Base-by-base conservation (phyloP, 768 basidiomycete genomes). In the Macrolepiota fuliginosa region DNA sequence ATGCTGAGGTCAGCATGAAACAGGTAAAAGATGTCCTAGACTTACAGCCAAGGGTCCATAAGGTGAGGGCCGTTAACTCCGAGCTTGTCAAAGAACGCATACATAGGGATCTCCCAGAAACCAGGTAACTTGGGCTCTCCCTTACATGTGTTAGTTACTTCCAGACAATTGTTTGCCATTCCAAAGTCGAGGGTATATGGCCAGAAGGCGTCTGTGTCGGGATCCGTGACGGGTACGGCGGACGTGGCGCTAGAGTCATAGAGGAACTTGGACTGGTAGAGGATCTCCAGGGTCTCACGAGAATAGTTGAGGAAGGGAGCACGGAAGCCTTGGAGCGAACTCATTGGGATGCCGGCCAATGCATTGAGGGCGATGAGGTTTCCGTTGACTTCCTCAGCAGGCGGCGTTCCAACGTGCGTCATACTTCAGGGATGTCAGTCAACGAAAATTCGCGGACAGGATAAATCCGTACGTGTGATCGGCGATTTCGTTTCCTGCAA, bases 31-130 rank as follows among this genome's bases (percentile, higher is more conserved):
- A 42, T 4, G 24, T 10, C 10, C 6, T 11, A 24, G 15, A 77
- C 85, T 78, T 61, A 88, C 83, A 92, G 76, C 89, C 89, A 92
- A 51, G 90, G 90, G 68, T 92, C 91, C 91, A 92, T 92, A 65
- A 92, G 75, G 75, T 92, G 90, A 15, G 77, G 72, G 0, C 88
- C 88, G 6, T 64, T 73, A 9, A 72, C 75, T 4, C 88, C 88
- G 11, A 74, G 71, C 10, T 80, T 62, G 69, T 90, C 90, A 64
- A 92, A 91, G 72, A 85, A 82, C 0, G 86, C 86, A 70, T 91
- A 91, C 90, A 92, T 91, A 1, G 91, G 91, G 56, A 91, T 80
- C 73, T 92, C 90, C 91, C 91, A 93, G 68, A 93, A 81, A 4
- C 91, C 91, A 22, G 89, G 88, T 1, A 92, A 74, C 64, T 83